phyloP scores from a whole-genome alignment of 2,329 filamentous ascomycete species.

The Phaeomoniella chlamydospora region DNA sequence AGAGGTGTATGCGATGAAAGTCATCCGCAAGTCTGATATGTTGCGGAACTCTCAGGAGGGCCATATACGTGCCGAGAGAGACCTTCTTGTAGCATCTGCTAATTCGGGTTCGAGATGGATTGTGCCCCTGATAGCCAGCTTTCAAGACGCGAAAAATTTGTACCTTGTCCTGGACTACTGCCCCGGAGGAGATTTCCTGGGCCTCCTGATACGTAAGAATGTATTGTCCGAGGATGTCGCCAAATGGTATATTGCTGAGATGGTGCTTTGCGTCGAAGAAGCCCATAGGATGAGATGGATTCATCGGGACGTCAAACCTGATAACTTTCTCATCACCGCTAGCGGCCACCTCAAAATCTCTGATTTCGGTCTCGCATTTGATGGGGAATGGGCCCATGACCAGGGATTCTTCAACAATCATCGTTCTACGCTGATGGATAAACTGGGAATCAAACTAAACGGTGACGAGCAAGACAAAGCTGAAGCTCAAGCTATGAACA shows the following conservation, averaged over 20 bases:
- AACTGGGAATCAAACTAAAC: conserved; percentile 56
- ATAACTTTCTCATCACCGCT: conserved; percentile 86
- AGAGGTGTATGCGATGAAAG: conserved; percentile 87
- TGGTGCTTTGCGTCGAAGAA: conserved; percentile 90
- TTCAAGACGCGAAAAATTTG: conserved; percentile 70
- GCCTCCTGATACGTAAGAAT: conserved; percentile 71
- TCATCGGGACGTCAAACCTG: conserved; percentile 89
- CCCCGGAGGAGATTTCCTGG: conserved; percentile 89
- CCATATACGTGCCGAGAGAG: conserved; percentile 77
- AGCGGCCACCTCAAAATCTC: conserved; percentile 89
- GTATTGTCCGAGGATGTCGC: conserved; percentile 64
- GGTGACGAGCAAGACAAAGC: conserved; percentile 60
- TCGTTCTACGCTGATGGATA: conserved; percentile 63
- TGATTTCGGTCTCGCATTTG: conserved; percentile 89
- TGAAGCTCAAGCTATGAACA: conserved; percentile 28
- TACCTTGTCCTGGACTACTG: conserved; percentile 98
- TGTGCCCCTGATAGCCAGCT: conserved; percentile 73
- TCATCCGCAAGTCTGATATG: conserved; percentile 90
- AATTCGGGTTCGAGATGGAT: conserved; percentile 73
- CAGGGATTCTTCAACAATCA: conserved; percentile 75
- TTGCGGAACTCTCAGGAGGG: conserved; percentile 81
- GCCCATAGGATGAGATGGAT: conserved; percentile 80
- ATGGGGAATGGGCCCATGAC: conserved; percentile 89
- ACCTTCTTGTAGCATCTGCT: conserved; percentile 73
- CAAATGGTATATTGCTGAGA: conserved; percentile 83